Base-by-base conservation (phyloP, 495 filamentous ascomycete species). In the Apiosordaria backusii region DNA sequence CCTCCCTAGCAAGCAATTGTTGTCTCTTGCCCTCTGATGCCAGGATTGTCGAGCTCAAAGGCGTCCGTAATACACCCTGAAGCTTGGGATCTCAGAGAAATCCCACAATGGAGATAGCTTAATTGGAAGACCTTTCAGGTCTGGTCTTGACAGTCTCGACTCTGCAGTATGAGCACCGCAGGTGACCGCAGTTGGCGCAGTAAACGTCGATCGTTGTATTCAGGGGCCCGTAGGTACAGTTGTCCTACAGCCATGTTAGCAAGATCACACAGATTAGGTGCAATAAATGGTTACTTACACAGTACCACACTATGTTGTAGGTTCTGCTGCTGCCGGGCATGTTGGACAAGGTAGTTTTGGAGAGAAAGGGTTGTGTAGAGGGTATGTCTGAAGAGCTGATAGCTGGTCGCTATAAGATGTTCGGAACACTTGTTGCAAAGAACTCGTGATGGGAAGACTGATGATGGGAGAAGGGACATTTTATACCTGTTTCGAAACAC, bases 161-260 rank as follows among this genome's bases (percentile, higher is more conserved):
- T 21, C 24, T 23, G 50, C 66, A 67, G 5, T 27, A 24, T 9
- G 1, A 10, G 50, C 66, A 67, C 7, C 66, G 55, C 2, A 0
- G 10, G 23, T 67, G 66, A 2, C 10, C 1, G 55, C 66, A 67
- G 1, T 13, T 52, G 0, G 61, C 55, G 50, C 66, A 67, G 26
- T 4, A 13, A 4, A 1, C 13, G n/a, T 45, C 29, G 13, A 60
- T 0, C 1, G 4, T n/a, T 57, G 22, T 26, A 45, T n/a, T 64
- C 15, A 60, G 29, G 4, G 66, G 66, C 3, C 66, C 66, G 27
- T 64, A n/a, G 4, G 7, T 16, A 61, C 66, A 67, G 50, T 40
- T 0, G 24, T 67, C 45, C 66, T 67, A 21, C 3, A 45, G 35
- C 10, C 3, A 27, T 50, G 5, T 13, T 10, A 19, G 16, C 63